A percentile compares a stretch with the other conserved stretches of the same genome.
These are phyloP conservation scores for Calonectria leucothoes DNA, from an alignment of 2,329 filamentous ascomycete species.

Conservation along the genomic window DNA sequence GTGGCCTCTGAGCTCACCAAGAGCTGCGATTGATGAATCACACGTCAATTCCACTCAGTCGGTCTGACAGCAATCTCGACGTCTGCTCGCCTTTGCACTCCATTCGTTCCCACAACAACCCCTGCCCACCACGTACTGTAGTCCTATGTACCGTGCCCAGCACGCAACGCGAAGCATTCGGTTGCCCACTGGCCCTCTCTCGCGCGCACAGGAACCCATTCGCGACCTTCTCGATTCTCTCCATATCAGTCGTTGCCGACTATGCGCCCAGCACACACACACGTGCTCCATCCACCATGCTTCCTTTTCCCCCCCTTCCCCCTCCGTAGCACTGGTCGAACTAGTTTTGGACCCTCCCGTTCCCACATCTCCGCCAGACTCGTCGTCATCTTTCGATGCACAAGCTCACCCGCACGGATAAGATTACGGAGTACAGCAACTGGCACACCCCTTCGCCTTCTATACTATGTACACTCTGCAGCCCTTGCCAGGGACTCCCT, in stretches of 20 bases:
- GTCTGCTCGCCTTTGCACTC: not conserved
- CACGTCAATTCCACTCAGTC: not conserved
- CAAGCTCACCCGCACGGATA: not conserved
- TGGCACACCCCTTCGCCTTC: not conserved
- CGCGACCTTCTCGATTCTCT: not conserved
- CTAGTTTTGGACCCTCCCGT: slow-evolving; percentile 17
- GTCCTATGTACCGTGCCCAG: not conserved
- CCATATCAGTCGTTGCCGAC: not conserved
- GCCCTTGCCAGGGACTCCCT: not conserved
- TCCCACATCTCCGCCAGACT: not conserved
- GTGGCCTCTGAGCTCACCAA: not conserved
- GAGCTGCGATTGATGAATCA: not conserved
- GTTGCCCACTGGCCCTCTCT: not conserved
- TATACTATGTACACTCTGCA: not conserved
- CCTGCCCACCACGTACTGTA: not conserved
- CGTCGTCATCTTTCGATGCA: not conserved
- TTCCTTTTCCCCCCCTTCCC: not conserved
- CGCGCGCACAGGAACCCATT: not conserved
- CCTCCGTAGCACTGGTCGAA: not conserved
- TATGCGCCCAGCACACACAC: not conserved
- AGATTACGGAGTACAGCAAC: slow-evolving; percentile 5
- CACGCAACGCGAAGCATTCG: not conserved
- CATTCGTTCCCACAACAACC: not conserved
- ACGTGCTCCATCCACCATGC: not conserved
- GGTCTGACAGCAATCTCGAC: slow-evolving; percentile 7